Base-by-base conservation (phyloP, 441 rosid species). In the Jatropha podagrica region DNA sequence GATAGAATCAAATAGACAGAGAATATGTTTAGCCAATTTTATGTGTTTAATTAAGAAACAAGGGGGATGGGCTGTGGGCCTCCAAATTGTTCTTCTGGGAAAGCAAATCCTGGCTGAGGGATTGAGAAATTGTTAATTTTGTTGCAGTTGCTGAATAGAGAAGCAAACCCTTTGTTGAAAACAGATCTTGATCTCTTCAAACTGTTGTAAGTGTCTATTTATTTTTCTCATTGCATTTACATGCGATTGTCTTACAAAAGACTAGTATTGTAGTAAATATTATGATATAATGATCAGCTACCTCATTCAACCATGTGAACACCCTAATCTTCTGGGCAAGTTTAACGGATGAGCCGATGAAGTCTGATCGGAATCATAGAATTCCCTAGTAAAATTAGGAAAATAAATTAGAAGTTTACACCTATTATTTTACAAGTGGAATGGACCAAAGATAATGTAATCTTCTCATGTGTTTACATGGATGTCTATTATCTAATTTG, bases 281-380 rank as follows among this genome's bases (percentile, higher is more conserved):
- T 59, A 44, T 44, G 32, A 66, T 20, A n/a, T 10, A 40, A 65
- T 15, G 8, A 65, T n/a, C 68, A 7, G 17, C 48, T 9, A 6
- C 51, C 51, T 65, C 68, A 40, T n/a, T 66, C 9, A n/a, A 44
- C 69, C 54, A 66, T 66, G 69, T 12, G 32, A 66, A 44, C 13
- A 66, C 51, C 52, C 15, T n/a, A 4, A 3, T 27, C 14, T 66
- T 23, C 63, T 14, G 23, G 32, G 15, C 32, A 42, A n/a, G 20
- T 7, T 65, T 68, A 11, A 18, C 71, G 3, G 3, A 26, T 13
- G 54, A 49, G 48, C 12, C 10, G 41, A 14, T 14, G n/a, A 46
- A 17, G 23, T 41, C 13, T 48, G 7, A 68, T 48, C 14, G 13
- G 56, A 23, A 14, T 17, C 7, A 13, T 68, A 66, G 37, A 44